Base-by-base conservation (phyloP, 2,329 filamentous ascomycete species). In the Diaporthe aspalathi region DNA sequence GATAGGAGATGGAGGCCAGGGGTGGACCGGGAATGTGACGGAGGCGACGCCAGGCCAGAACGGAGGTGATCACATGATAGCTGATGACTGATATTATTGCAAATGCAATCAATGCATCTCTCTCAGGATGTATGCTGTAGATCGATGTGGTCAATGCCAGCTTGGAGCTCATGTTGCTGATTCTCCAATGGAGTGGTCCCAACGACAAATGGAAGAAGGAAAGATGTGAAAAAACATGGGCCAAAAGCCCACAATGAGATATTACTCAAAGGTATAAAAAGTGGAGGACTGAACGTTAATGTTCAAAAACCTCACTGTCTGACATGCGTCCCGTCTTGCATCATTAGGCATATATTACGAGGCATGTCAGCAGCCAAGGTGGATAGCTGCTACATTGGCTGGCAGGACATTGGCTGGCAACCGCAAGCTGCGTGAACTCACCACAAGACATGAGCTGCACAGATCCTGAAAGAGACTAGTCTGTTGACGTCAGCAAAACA, bases 11-110 rank as follows among this genome's bases (percentile, higher is more conserved):
- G 12, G 74, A 75, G 9, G 78, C 76, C 20, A 73, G 66, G 6
- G 62, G 49, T 5, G 78, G 78, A 7, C 77, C 78, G 1, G 77
- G 75, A 29, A 79, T 75, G 27, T 76, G 74, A 17, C 76, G 72
- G 20, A 79, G 75, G 5, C 75, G 76, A 29, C 75, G 52, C 76
- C 78, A 78, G 67, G 74, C 43, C 14, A 66, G 5, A n/a, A 11
- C 7, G 16, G 72, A 54, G 24, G 52, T 52, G 17, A 54, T 8
- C 11, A 20, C 43, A 17, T 49, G 20, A 17, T 63, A 63, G 27
- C 12, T 24, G 43, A 63, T 1, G 17, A 49, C 1, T 8, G 43
- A 63, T 11, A 20, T 3, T 6, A 63, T 20, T 27, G 24, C 27
- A 35, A 11, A 3, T 49, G 27, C 57, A 20, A 49, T 9, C 17